phyloP scores from a whole-genome alignment of 2,329 filamentous ascomycete species.

The Aspergillus sp. region DNA sequence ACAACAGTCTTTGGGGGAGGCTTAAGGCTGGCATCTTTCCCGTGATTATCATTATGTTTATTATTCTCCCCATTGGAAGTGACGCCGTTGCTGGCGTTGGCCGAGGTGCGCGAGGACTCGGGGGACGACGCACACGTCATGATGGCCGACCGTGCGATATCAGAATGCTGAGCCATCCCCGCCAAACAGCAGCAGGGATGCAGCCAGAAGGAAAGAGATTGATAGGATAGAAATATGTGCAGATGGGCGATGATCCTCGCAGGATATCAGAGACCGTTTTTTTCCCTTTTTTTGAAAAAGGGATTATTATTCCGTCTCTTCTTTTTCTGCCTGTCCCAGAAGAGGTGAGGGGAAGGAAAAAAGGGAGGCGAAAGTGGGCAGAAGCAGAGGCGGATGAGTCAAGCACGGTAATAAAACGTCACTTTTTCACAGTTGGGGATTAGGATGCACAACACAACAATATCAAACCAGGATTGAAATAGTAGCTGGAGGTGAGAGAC shows the following conservation, averaged over 20 bases:
- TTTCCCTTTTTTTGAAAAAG: not conserved
- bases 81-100: slow-evolving; percentile 11
- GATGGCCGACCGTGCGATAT: slow-evolving; percentile 47
- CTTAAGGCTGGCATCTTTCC: slow-evolving; percentile 29
- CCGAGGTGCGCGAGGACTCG: slow-evolving; percentile 15
- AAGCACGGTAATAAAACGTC: slow-evolving; percentile 9
- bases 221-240: slow-evolving; percentile 1
- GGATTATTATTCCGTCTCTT: not conserved
- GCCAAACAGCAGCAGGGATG: slow-evolving; percentile 13
- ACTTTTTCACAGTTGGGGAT: not conserved
- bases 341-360: slow-evolving; percentile 3
- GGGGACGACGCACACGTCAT: slow-evolving; percentile 35
- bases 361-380: slow-evolving; percentile 8
- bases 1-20: slow-evolving; percentile 35
- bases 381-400: slow-evolving; percentile 15
- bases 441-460: no score
- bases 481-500: no score
- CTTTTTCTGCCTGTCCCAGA: no score
- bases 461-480: no score
- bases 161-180: slow-evolving; percentile 44
- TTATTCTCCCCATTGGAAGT: slow-evolving; percentile 14
- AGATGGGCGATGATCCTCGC: not conserved
- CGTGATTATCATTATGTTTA: slow-evolving; percentile 7
- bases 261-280: no score
- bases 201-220: slow-evolving; percentile 6